phyloP scores from a whole-genome alignment of 345 rosid genomes.

The Citrus sp. region DNA sequence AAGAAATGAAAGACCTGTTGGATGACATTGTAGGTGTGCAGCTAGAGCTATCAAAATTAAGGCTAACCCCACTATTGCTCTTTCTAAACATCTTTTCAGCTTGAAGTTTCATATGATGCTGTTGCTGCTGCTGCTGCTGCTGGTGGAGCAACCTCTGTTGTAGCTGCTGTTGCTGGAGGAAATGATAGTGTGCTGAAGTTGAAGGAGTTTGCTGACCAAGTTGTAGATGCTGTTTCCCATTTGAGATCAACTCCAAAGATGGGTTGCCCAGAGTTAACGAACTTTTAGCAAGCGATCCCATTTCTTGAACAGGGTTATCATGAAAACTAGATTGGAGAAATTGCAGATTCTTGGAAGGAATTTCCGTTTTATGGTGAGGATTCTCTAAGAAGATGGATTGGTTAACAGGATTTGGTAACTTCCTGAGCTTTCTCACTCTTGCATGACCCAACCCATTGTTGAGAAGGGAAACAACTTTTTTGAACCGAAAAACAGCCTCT shows the following conservation, averaged over 20 bases:
- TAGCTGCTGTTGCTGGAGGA: constrained; percentile 44
- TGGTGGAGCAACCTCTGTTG: constrained; percentile 41
- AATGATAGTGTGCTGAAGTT: constrained; percentile 34
- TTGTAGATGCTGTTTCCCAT: constrained; percentile 51
- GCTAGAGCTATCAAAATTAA: constrained; percentile 76
- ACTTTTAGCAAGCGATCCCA: constrained; percentile 50
- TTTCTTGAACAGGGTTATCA: constrained; percentile 36
- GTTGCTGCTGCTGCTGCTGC: constrained; percentile 50
- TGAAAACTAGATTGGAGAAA: constrained; percentile 40
- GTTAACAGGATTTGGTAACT: constrained; percentile 42
- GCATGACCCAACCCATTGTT: constrained; percentile 84
- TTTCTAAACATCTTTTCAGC: constrained; percentile 73
- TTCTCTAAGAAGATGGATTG: constrained; percentile 58
- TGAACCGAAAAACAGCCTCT: constrained; percentile 87
- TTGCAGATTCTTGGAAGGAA: constrained; percentile 37
- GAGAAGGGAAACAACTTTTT: constrained; percentile 74
- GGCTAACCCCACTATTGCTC: constrained; percentile 55
- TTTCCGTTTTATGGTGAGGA: constrained; percentile 35
- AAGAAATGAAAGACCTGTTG: constrained; percentile 65
- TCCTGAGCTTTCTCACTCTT: constrained; percentile 79
- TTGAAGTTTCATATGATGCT: constrained; percentile 64
- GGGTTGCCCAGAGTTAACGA: constrained; percentile 48
- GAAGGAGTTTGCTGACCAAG: constrained; percentile 44
- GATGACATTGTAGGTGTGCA: constrained; percentile 78
- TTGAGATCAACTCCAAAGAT: constrained; percentile 51